These are phyloP conservation scores for Gynandropsis gynandra DNA, from an alignment of 345 rosid species.

Conservation along the genomic window DNA sequence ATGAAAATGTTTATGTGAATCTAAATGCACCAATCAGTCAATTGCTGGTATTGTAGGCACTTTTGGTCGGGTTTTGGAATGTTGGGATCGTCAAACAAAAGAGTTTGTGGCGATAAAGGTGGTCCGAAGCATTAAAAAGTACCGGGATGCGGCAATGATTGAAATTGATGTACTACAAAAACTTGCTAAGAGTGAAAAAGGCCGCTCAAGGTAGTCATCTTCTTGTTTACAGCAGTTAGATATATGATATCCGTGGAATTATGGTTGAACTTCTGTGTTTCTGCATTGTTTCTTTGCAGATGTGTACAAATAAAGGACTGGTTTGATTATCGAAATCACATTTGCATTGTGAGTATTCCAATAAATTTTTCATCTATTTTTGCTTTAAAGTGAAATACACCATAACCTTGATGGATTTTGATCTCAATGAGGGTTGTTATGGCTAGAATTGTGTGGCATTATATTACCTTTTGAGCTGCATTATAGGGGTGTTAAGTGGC, in stretches of 20 bases:
- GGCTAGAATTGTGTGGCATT: constrained; percentile 4
- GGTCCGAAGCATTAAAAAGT: constrained; percentile 53
- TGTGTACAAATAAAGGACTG: constrained; percentile 63
- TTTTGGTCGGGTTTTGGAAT: constrained; percentile 81
- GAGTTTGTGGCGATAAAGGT: constrained; percentile 67
- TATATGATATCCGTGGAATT: constrained; percentile 2
- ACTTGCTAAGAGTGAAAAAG: constrained; percentile 46
- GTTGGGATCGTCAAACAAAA: constrained; percentile 65
- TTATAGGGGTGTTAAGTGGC: no score
- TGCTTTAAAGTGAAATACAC: constrained; percentile 3
- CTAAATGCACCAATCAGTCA: constrained; percentile 55
- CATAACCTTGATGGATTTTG: neutral
- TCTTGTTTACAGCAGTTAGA: constrained; percentile 19
- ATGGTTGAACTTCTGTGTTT: constrained; percentile 9
- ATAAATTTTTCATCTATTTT: neutral
- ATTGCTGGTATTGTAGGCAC: constrained; percentile 81
- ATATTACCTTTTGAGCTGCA: neutral
- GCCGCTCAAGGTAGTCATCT: constrained; percentile 41
- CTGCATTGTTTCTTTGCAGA: constrained; percentile 41
- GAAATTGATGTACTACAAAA: constrained; percentile 62
- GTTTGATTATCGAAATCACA: constrained; percentile 72
- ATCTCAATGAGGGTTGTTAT: constrained; percentile 6
- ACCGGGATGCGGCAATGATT: constrained; percentile 70
- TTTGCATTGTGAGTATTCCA: constrained; percentile 61
- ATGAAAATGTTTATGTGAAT: constrained; percentile 45